Evolutionary conservation across 768 basidiomycete genomes (phyloP), one percentile per base, ranked within the genome.

Genomic region (Piloderma croceum): DNA sequence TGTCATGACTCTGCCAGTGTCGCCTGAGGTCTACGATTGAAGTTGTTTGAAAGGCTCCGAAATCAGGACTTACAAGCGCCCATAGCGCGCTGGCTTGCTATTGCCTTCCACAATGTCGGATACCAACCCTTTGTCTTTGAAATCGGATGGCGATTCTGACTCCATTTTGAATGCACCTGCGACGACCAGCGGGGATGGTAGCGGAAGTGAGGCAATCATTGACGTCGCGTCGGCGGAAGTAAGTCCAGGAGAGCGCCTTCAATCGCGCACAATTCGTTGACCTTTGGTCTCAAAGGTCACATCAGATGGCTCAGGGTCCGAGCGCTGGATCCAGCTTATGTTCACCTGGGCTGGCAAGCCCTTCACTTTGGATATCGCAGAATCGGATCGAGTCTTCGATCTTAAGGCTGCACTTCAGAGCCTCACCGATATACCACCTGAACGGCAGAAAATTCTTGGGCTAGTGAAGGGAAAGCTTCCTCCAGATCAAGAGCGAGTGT

Each of bases 361-460:
- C 1, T 86, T 76, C 51, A 67, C 65, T n/a, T 49, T 90, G 41
- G 68, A 75, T 40, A 65, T 91, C 7, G 83, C 83, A 6, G 84
- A 85, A 34, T 84, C 84, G 20, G 88, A 91, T 61, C 77, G 83
- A 87, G 76, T 92, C 9, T 86, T 78, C 51, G 90, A 93, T 54
- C 68, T 93, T 49, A 88, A 90, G 61, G 66, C 69, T 12, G 59
- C 71, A 3, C 67, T 94, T 27, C 72, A 81, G 42, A 69, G 63
- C 24, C 54, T 90, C 38, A 94, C 90, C 4, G 74, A 69, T 40
- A 90, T 94, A 3, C 89, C 90, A 9, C 76, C 79, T 20, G 87
- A 86, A 52, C 70, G 89, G 6, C 89, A 92, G 65, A 93, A 94
- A 65, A 81, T 93, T 41, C 69, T 92, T 22, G 90, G 90, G 1